Conservation (phyloP, 768 basidiomycete genomes). For the Hypholoma fasciculare region DNA sequence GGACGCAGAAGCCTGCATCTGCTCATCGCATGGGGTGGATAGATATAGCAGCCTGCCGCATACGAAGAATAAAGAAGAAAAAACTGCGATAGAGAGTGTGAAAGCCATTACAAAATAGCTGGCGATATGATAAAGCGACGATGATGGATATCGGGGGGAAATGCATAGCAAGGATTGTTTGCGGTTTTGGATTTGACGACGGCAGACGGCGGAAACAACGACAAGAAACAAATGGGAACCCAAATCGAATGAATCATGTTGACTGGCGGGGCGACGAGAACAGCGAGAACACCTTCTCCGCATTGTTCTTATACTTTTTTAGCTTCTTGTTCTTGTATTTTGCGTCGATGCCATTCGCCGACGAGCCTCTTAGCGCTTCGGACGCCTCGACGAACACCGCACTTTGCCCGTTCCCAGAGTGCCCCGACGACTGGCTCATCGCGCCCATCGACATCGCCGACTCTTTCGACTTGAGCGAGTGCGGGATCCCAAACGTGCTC, state of each 20-base stretch:
- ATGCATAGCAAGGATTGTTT: constrained; percentile 16
- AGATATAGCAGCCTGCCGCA: constrained; percentile 6
- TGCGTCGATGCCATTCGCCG: constrained; percentile 35
- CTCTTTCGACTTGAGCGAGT: constrained; percentile 80
- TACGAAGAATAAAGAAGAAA: constrained; percentile 7
- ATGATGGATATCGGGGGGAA: constrained; percentile 14
- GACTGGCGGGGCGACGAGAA: constrained; percentile 70
- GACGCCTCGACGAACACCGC: constrained; percentile 31
- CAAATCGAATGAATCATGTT: constrained; percentile 5
- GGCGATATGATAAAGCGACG: constrained; percentile 20
- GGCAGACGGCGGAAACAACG: background rate
- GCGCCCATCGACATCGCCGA: constrained; percentile 74
- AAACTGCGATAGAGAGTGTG: constrained; percentile 22
- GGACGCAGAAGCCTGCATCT: background rate
- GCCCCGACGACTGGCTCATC: constrained; percentile 70
- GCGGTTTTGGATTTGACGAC: background rate
- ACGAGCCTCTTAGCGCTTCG: constrained; percentile 22
- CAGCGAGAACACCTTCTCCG: constrained; percentile 82
- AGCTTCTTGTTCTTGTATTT: constrained; percentile 72
- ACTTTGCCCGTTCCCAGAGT: constrained; percentile 57
- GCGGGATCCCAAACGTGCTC: constrained; percentile 44
- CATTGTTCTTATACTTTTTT: constrained; percentile 86
- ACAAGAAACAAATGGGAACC: background rate
- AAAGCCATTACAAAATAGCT: constrained; percentile 21
- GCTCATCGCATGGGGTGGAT: background rate